phyloP scores from a whole-genome alignment of 306 rosid species.

The Prunus dulcis region DNA sequence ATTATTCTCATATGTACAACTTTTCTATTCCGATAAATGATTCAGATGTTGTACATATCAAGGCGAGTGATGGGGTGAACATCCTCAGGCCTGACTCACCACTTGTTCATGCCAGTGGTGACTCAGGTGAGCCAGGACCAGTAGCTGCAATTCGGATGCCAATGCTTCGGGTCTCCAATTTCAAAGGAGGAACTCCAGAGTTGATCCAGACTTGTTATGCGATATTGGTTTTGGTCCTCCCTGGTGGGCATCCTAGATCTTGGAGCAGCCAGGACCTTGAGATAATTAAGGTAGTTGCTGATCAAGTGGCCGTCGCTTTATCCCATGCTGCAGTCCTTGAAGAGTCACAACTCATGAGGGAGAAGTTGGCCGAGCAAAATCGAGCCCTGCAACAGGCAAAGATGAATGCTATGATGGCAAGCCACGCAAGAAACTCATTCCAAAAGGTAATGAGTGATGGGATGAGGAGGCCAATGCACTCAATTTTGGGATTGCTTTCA shows the following conservation, averaged over 20 bases:
- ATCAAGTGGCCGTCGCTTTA: constrained; percentile 98
- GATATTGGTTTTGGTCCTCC: constrained; percentile 87
- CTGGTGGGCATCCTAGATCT: constrained; percentile 66
- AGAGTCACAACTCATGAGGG: constrained; percentile 98
- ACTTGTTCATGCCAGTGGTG: constrained; percentile 64
- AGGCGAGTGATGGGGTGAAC: constrained; percentile 59
- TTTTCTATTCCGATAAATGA: constrained; percentile 57
- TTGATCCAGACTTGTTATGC: constrained; percentile 76
- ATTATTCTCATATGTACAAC: constrained; percentile 40
- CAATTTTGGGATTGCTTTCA: constrained; percentile 89
- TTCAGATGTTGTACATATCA: constrained; percentile 65
- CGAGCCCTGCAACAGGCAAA: constrained; percentile 88
- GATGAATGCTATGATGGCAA: constrained; percentile 96
- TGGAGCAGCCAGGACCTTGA: constrained; percentile 91
- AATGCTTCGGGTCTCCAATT: constrained; percentile 87
- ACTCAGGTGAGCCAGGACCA: constrained; percentile 67
- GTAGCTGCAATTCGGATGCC: constrained; percentile 98
- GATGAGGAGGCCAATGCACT: constrained; percentile 99
- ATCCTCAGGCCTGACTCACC: constrained; percentile 64
- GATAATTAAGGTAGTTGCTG: constrained; percentile 96
- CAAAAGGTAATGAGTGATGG: constrained; percentile 98
- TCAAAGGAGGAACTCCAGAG: constrained; percentile 98
- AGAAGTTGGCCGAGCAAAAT: constrained; percentile 89
- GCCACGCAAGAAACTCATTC: constrained; percentile 86
- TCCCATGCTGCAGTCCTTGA: constrained; percentile 99